A percentile compares a stretch with the other conserved stretches of the same genome.
These are phyloP conservation scores for Anisogramma anomala DNA, from an alignment of 2,329 filamentous ascomycete genomes.

Conservation along the genomic window DNA sequence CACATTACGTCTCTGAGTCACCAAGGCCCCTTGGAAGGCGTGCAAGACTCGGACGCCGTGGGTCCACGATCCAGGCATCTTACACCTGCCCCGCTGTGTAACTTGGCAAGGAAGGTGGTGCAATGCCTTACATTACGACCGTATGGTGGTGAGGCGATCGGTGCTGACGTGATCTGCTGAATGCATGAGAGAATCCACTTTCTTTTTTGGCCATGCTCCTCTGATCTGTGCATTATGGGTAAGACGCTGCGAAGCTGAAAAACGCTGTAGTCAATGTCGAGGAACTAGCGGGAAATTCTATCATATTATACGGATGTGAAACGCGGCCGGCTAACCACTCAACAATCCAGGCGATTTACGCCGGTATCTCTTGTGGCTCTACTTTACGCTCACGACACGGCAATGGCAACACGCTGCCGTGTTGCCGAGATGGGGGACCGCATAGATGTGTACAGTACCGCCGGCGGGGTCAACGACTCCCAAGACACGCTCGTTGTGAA, in stretches of 20 bases:
- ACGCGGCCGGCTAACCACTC: not conserved
- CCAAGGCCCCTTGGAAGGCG: too few relatives aligned
- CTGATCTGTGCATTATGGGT: not conserved
- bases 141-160: not conserved
- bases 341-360: not conserved
- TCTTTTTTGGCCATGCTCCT: not conserved
- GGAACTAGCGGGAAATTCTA: too few relatives aligned
- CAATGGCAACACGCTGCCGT: too few relatives aligned
- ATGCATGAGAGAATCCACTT: not conserved
- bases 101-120: not conserved
- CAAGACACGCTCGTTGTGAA: conserved; percentile 15
- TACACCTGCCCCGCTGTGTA: not conserved
- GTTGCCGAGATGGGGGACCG: not conserved
- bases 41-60: too few relatives aligned
- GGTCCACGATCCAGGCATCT: too few relatives aligned
- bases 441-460: not conserved
- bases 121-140: not conserved
- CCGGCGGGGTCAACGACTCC: conserved; percentile 1
- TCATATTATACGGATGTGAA: not conserved
- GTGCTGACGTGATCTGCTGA: conserved; percentile 1
- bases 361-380: not conserved
- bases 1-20: too few relatives aligned
- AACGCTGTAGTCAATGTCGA: not conserved
- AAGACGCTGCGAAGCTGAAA: too few relatives aligned
- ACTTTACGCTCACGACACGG: not conserved